Base-by-base conservation (phyloP, 2,329 filamentous ascomycete species). In the Fusarium armeniacum region DNA sequence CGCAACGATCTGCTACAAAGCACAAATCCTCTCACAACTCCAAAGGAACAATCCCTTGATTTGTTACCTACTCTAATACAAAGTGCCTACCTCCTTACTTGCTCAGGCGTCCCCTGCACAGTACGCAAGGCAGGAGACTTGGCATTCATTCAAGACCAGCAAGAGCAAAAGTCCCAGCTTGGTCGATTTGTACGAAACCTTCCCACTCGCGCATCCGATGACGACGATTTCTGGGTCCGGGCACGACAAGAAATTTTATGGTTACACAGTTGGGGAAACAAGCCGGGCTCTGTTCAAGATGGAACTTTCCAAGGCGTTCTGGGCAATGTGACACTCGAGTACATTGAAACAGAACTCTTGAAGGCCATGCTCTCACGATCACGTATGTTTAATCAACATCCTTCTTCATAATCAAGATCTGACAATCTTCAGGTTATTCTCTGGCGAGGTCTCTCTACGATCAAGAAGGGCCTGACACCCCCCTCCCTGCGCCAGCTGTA, bases 231-330 rank as follows among this genome's bases (percentile, higher is more conserved):
- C 65, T 92, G 90, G 90, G 80, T 84, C 28, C 83, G 81, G 55
- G 84, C 87, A 15, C 85, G 91, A 60, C 85, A 86, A 43, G 89
- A 90, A 72, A 78, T 94, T 11, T 76, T 93, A 6, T 95, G 92
- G 92, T 82, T 95, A 32, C 88, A 89, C 75, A 86, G 86, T 73
- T 94, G 92, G 92, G 90, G 90, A 35, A 83, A 84, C 26, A 83
- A 86, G 4, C 41, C 69, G 5, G 68, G 28, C 32, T 30, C 52
- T 18, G 45, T 26, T n/a, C 71, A 28, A 22, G 75, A 74, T 22
- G 81, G 79, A 28, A 80, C 81, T 38, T 87, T 90, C 24, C 81
- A 88, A 12, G 91, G 92, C 24, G 81, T 91, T 3, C 85, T 90
- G 62, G 88, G 90, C 2, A 85, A 84, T 66, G 81, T 96, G 5